Conservation (phyloP, 2,329 filamentous ascomycete genomes). For the Gaeumannomyces tritici region DNA sequence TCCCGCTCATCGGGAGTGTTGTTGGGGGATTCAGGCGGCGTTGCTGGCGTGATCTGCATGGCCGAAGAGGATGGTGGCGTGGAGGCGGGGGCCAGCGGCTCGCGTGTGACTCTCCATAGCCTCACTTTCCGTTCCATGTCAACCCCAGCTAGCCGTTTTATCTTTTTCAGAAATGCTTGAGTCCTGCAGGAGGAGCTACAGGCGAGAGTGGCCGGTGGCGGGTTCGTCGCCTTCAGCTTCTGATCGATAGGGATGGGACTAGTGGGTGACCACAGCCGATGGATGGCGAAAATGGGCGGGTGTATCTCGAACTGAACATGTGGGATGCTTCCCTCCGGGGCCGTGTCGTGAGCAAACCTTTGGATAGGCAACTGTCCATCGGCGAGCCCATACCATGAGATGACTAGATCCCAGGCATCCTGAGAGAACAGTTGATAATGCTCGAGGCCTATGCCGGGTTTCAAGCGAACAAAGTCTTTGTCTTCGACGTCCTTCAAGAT, state of each 20-base stretch:
- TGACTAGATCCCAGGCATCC: constrained; percentile 72
- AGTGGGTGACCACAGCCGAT: constrained; percentile 61
- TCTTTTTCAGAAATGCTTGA: constrained; percentile 64
- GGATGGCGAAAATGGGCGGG: constrained; percentile 75
- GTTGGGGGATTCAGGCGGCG: constrained; percentile 16
- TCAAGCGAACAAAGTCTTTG: constrained; percentile 61
- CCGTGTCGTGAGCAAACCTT: constrained; percentile 70
- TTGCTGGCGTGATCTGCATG: constrained; percentile 6
- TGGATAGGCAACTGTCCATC: constrained; percentile 61
- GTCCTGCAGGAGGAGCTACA: constrained; percentile 62
- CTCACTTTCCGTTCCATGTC: constrained; percentile 64
- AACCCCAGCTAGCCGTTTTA: constrained; percentile 61
- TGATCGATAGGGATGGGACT: constrained; percentile 48
- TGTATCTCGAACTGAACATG: constrained; percentile 77
- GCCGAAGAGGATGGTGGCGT: constrained; percentile 25
- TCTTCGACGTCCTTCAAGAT: constrained; percentile 39
- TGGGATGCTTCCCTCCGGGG: constrained; percentile 42
- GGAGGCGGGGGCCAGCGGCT: constrained; percentile 23
- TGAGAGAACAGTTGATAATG: constrained; percentile 70
- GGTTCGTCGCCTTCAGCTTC: constrained; percentile 49
- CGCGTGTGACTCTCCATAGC: constrained; percentile 57
- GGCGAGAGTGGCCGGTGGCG: constrained; percentile 55
- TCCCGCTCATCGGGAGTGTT: constrained; percentile 11
- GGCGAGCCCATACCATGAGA: constrained; percentile 73
- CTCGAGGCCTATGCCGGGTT: constrained; percentile 55